Percentiles rank a stretch among this genome's conserved stretches.
phyloP scores from a whole-genome alignment of 495 filamentous ascomycete species.

The Aspergillus asperescens region DNA sequence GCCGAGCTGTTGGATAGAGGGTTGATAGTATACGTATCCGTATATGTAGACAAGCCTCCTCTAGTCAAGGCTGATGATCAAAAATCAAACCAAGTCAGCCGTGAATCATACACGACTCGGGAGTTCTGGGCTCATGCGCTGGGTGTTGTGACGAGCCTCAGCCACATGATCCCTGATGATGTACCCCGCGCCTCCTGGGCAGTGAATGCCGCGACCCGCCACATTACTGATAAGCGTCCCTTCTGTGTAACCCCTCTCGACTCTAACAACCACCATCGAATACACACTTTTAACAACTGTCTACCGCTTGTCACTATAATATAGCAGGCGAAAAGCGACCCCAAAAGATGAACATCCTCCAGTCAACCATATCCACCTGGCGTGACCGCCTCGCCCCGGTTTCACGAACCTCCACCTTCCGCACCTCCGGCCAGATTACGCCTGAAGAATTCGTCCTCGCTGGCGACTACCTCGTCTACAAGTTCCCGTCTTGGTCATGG shows the following conservation, averaged over 20 bases:
- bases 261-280: not conserved
- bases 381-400: conserved; percentile 87
- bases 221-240: conserved; percentile 17
- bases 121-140: not conserved
- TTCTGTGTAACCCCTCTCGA: not conserved
- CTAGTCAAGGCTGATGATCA: not conserved
- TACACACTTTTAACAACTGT: not conserved
- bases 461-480: conserved; percentile 97
- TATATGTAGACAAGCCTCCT: not conserved
- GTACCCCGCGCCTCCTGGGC: conserved; percentile 20
- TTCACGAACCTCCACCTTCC: conserved; percentile 87
- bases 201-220: conserved; percentile 14
- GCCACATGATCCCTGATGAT: conserved; percentile 20
- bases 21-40: not conserved
- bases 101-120: not conserved
- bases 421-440: conserved; percentile 87
- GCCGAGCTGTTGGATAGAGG: not conserved
- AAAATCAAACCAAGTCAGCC: not conserved
- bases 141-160: conserved; percentile 12
- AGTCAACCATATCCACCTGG: conserved; percentile 76
- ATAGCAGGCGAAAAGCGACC: no score
- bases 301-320: no score
- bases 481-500: conserved; percentile 99
- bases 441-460: conserved; percentile 95
- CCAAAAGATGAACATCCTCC: conserved; percentile 54